A percentile compares a stretch with the other conserved stretches of the same genome.
Conservation (phyloP, 495 filamentous ascomycete species). For the Pyronema omphalodes region DNA sequence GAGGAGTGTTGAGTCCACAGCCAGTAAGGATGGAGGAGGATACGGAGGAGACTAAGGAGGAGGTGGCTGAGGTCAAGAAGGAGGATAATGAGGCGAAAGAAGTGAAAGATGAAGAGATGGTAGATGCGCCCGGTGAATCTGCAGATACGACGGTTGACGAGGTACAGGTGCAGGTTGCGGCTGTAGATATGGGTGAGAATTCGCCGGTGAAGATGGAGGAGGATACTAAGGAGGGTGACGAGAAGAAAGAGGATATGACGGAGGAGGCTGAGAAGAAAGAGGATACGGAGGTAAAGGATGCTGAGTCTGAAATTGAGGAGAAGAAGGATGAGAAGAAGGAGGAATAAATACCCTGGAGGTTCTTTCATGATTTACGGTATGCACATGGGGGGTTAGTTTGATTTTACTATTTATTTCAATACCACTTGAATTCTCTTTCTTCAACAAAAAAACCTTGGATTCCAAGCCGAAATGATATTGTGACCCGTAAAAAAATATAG, state of each 20-base stretch:
- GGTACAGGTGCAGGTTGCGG: conserved; percentile 15
- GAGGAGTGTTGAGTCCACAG: conserved; percentile 18
- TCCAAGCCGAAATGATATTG: too few relatives aligned
- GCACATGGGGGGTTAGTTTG: too few relatives aligned
- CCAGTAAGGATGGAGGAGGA: conserved; percentile 15
- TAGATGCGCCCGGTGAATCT: neutral
- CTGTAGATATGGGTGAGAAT: neutral
- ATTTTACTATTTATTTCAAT: too few relatives aligned
- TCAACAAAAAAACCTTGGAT: too few relatives aligned
- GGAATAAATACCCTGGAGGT: too few relatives aligned
- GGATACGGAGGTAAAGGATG: neutral
- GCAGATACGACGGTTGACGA: neutral
- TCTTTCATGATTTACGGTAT: too few relatives aligned
- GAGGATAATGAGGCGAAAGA: conserved; percentile 16
- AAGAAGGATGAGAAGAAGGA: too few relatives aligned
- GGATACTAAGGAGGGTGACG: conserved; percentile 6
- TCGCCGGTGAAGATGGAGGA: neutral
- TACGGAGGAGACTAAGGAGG: conserved; percentile 29
- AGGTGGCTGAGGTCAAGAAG: conserved; percentile 28
- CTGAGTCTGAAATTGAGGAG: too few relatives aligned
- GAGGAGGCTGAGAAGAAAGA: conserved; percentile 6
- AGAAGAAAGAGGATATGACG: conserved; percentile 6
- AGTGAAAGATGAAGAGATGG: conserved; percentile 14
- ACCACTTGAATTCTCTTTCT: too few relatives aligned
- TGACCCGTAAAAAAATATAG: neutral